Percentiles rank a stretch among this genome's conserved stretches.
Conservation (phyloP, 2,329 filamentous ascomycete species). For the Colletotrichum australisinense region DNA sequence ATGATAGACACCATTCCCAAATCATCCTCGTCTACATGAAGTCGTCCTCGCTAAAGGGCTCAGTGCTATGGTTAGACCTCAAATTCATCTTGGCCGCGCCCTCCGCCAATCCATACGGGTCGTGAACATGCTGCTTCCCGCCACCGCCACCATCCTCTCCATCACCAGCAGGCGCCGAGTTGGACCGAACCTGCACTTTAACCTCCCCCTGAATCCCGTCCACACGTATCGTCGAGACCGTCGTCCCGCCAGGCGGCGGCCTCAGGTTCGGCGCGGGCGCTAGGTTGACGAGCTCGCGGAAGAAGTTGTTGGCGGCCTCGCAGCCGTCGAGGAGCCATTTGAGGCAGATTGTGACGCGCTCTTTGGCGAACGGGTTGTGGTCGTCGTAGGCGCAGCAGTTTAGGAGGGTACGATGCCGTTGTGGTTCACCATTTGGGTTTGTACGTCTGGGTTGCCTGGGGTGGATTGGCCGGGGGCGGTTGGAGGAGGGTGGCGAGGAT, state of each 20-base stretch:
- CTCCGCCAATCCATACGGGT: constrained; percentile 54
- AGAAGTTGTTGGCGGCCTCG: constrained; percentile 77
- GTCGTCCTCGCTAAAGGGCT: constrained; percentile 54
- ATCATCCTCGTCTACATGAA: constrained; percentile 51
- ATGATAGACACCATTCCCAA: not conserved
- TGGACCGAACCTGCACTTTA: constrained; percentile 61
- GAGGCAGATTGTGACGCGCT: constrained; percentile 89
- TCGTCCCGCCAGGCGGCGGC: constrained; percentile 47
- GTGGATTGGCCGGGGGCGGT: constrained; percentile 74
- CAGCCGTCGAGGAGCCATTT: constrained; percentile 85
- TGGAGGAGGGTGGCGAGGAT: constrained; percentile 91
- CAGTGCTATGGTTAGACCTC: constrained; percentile 39
- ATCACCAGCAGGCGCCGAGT: constrained; percentile 26
- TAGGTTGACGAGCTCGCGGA: constrained; percentile 70
- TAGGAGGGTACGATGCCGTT: constrained; percentile 89
- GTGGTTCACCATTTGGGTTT: constrained; percentile 86
- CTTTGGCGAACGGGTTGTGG: constrained; percentile 93
- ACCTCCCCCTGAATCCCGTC: constrained; percentile 69
- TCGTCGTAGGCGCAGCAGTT: constrained; percentile 93
- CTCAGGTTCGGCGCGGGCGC: constrained; percentile 52
- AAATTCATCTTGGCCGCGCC: constrained; percentile 56
- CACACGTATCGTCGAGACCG: constrained; percentile 59
- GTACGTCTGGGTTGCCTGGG: constrained; percentile 78
- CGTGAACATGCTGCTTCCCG: constrained; percentile 35
- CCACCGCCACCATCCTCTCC: constrained; percentile 22